Base-by-base conservation (phyloP, 768 basidiomycete genomes). In the Termitomyces sp. region DNA sequence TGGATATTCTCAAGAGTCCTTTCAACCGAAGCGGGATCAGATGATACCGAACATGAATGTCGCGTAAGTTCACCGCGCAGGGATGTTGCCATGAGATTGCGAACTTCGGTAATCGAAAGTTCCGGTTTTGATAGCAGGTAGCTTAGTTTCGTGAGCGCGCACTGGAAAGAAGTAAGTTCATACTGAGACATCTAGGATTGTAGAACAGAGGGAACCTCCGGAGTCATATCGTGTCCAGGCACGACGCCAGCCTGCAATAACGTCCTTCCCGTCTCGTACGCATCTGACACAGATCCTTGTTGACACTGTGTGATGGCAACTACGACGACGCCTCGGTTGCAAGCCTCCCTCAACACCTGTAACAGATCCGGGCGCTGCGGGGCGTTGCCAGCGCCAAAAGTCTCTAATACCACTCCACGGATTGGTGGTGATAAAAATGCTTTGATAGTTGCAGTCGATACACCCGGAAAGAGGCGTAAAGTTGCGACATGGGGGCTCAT, bases 331-430 rank as follows among this genome's bases (percentile, higher is more conserved):
- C 91, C 93, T 1, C 88, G 82, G 56, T 87, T 83, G 61, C 89
- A 91, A 2, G 94, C 93, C 56, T 89, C 86, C 61, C 84, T 85
- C 57, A 97, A 76, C 0, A 84, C 87, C n/a, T 79, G 70, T 67
- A 90, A 80, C 20, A 97, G 72, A 62, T 94, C 93, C 49, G 78
- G 58, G 13, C 90, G 81, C 64, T 92, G 87, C 0, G 95, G 94
- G 10, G 93, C 92, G 70, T 98, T 98, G 0, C 95, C 95, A 1
- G 93, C 86, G 7, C 95, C 95, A 69, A 92, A 98, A 2, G 90
- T 92, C 68, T 96, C 92, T 1, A 98, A 76, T 10, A 98, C 87
- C 2, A 94, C 87, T 3, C 94, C 94, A 32, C 79, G 81, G 8
- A 86, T 83, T 4, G 89, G 87, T 11, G 88, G 84, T 49, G 76